These are phyloP conservation scores for Vaccinium macrocarpon DNA, from an alignment of 148 eudicot species.

Conservation along the genomic window DNA sequence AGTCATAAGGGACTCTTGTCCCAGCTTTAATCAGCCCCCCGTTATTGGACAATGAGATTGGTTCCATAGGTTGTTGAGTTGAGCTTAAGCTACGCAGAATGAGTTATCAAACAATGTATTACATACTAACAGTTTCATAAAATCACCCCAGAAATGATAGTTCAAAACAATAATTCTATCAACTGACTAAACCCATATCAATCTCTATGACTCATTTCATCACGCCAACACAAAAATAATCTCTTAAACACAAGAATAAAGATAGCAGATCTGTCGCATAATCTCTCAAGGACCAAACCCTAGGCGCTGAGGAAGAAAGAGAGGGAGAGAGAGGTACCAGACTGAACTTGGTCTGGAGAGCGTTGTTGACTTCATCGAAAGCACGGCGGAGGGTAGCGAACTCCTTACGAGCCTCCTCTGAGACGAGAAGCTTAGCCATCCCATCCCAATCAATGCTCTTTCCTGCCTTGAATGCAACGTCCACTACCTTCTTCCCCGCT, in stretches of 20 bases:
- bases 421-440: constrained; percentile 24
- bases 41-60: no score
- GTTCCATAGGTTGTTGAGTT: no score
- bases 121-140: no score
- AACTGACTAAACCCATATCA: no score
- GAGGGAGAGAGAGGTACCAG: constrained; percentile 39
- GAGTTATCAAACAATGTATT: no score
- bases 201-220: no score
- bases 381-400: constrained; percentile 79
- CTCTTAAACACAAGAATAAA: not conserved
- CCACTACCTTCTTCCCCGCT: constrained; percentile 18
- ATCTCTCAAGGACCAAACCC: not conserved
- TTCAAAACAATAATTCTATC: no score
- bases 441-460: constrained; percentile 26
- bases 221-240: no score
- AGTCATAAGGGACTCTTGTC: no score
- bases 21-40: no score
- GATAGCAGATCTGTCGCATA: not conserved
- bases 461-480: constrained; percentile 29
- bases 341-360: constrained; percentile 82
- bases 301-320: not conserved
- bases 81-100: no score
- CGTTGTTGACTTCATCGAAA: constrained; percentile 76
- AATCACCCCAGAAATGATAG: no score
- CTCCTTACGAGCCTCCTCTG: constrained; percentile 43